These are phyloP conservation scores for Skeletonema potamos DNA, from an alignment of 108 stramenopile genomes.

Conservation along the genomic window DNA sequence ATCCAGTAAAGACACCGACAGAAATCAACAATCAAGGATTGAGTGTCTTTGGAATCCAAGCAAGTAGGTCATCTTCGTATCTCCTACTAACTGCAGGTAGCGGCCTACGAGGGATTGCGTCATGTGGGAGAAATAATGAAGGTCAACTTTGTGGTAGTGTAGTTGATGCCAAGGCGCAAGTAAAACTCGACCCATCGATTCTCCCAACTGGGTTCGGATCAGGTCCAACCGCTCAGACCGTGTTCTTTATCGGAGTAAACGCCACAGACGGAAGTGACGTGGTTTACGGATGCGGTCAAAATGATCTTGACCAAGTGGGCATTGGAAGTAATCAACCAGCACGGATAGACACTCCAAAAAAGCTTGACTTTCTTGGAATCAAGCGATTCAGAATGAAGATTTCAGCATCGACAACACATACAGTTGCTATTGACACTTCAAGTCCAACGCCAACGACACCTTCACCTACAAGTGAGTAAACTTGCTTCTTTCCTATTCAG, in stretches of 20 bases:
- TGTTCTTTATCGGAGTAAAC: background rate
- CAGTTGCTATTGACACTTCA: background rate
- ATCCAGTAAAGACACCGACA: slow-evolving; percentile 7
- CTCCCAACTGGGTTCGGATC: background rate
- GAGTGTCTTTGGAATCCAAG: background rate
- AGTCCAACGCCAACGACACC: too few species aligned
- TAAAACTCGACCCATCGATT: background rate
- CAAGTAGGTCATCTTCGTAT: background rate
- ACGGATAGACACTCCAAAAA: background rate
- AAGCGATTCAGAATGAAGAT: background rate
- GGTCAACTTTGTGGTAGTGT: background rate
- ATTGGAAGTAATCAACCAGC: background rate
- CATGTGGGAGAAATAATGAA: background rate
- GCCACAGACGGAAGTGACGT: background rate
- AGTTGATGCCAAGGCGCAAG: background rate
- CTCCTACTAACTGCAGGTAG: background rate
- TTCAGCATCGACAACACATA: background rate
- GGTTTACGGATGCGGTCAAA: background rate
- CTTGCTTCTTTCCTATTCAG: too few species aligned
- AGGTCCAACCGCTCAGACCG: background rate
- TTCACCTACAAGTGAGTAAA: too few species aligned
- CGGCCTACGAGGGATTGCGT: background rate
- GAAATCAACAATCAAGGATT: background rate
- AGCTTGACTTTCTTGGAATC: background rate
- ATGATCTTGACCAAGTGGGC: background rate